Evolutionary conservation across 2,329 filamentous ascomycete species (phyloP).

Genomic region (Chaetomium olivaceum): DNA sequence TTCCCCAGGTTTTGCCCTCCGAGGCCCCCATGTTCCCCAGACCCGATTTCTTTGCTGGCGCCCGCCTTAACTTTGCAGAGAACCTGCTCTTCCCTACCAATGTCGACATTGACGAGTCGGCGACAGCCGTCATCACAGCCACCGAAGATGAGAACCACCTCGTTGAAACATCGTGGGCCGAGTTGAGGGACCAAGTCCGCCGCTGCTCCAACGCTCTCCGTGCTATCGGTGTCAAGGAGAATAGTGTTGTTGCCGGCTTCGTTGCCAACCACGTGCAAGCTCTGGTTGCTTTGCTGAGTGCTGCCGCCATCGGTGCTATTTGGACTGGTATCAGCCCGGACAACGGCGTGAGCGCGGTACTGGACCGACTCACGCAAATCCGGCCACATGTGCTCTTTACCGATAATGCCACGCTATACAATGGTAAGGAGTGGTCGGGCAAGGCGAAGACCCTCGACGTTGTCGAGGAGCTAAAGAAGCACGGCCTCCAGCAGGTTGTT

Average conservation of each 20-base stretch:
- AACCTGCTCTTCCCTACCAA: slow-evolving; percentile 82
- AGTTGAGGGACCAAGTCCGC: slow-evolving; percentile 76
- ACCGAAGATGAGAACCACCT: slow-evolving; percentile 70
- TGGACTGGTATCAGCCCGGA: slow-evolving; percentile 95
- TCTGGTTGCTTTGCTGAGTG: slow-evolving; percentile 82
- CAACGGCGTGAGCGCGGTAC: slow-evolving; percentile 84
- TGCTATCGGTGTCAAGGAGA: slow-evolving; percentile 58
- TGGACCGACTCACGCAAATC: slow-evolving; percentile 86
- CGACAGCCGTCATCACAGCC: slow-evolving; percentile 73
- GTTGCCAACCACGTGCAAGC: slow-evolving; percentile 89
- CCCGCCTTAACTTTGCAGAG: slow-evolving; percentile 88
- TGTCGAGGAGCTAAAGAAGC: slow-evolving; percentile 58
- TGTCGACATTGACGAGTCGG: slow-evolving; percentile 55
- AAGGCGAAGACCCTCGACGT: slow-evolving; percentile 78
- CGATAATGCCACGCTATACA: slow-evolving; percentile 87
- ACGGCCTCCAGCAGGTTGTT: slow-evolving; percentile 68
- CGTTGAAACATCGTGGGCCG: slow-evolving; percentile 66
- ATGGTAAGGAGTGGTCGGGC: slow-evolving; percentile 84
- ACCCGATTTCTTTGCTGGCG: slow-evolving; percentile 78
- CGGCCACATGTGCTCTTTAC: slow-evolving; percentile 79
- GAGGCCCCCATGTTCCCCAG: slow-evolving; percentile 78
- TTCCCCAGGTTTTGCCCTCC: slow-evolving; percentile 63
- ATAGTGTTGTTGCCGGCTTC: slow-evolving; percentile 68
- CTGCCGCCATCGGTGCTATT: slow-evolving; percentile 78
- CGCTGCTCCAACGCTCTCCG: slow-evolving; percentile 71